Conservation (phyloP, 2,329 filamentous ascomycete species). For the Fusarium sp. region DNA sequence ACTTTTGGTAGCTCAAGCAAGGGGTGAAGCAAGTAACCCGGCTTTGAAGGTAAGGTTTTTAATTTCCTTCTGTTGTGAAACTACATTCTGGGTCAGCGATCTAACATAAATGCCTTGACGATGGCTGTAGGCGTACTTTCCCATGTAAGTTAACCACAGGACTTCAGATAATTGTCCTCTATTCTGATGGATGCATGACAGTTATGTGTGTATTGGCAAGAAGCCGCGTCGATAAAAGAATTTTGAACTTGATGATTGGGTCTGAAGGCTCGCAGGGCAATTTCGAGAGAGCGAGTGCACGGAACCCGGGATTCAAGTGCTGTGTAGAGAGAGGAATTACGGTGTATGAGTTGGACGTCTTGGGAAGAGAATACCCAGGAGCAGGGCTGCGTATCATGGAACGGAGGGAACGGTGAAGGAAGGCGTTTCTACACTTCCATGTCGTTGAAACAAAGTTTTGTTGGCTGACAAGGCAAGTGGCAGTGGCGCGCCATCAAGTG, state of each 20-base stretch:
- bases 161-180: neutral
- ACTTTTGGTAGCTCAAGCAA: conserved; percentile 67
- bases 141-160: conserved; percentile 61
- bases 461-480: conserved; percentile 29
- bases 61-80: conserved; percentile 1
- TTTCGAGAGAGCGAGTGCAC: neutral
- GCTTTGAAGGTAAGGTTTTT: conserved; percentile 63
- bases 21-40: conserved; percentile 64
- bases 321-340: neutral
- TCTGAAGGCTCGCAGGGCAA: neutral
- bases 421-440: conserved; percentile 2
- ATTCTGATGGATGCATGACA: conserved; percentile 47
- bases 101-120: conserved; percentile 12
- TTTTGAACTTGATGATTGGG: neutral
- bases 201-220: conserved; percentile 72
- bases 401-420: neutral
- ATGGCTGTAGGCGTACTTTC: conserved; percentile 68
- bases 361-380: neutral
- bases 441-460: conserved; percentile 47
- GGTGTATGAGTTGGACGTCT: neutral
- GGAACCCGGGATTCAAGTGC: neutral
- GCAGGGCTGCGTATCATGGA: neutral
- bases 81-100: neutral
- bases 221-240: conserved; percentile 58
- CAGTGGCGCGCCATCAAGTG: conserved; percentile 39